Base-by-base conservation (phyloP, 192 early-diverging fungal species). In the Dispira simplex region DNA sequence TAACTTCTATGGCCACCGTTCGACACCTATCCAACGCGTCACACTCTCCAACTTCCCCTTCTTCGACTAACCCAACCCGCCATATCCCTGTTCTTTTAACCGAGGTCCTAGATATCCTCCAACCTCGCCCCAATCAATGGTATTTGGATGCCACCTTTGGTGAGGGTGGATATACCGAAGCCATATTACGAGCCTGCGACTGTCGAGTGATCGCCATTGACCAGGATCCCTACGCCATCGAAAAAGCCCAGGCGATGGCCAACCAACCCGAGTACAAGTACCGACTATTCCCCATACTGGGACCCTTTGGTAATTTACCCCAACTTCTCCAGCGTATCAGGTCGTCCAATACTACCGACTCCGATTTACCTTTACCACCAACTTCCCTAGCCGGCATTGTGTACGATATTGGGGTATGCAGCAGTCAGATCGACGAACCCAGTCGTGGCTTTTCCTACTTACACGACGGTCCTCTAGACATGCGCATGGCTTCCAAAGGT, bases 101-200 rank as follows among this genome's bases (percentile, higher is more conserved):
- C 18, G 68, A 81, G 59, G 76, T 76, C 0, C 53, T 84, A 11
- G 28, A 58, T 2, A 65, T 73, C 45, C 59, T 84, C 23, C 54
- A 53, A 14, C 81, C 82, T 13, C 55, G 57, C n/a, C 4, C 59
- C 9, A 75, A 75, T 26, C 68, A 56, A 14, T 45, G 77, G 20
- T 86, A 83, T 43, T 71, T 80, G 48, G 88, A 90, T 66, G 79
- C 79, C 14, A 90, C 86, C 5, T 90, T 87, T 75, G 88, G 86
- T 20, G 75, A 81, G 28, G 87, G 87, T 48, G 85, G 85, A 12
- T 86, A 90, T 66, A 85, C 86, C 13, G 68, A 75, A 45, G 75
- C 74, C 3, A 66, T 90, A 23, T 75, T 90, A 1, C 64, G 60
- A 47, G 47, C 51, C 8, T 74, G 73, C 43, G 68, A 75, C 64